Evolutionary conservation across 2,329 filamentous ascomycete species (phyloP).

Genomic region (Talaromyces sp.): DNA sequence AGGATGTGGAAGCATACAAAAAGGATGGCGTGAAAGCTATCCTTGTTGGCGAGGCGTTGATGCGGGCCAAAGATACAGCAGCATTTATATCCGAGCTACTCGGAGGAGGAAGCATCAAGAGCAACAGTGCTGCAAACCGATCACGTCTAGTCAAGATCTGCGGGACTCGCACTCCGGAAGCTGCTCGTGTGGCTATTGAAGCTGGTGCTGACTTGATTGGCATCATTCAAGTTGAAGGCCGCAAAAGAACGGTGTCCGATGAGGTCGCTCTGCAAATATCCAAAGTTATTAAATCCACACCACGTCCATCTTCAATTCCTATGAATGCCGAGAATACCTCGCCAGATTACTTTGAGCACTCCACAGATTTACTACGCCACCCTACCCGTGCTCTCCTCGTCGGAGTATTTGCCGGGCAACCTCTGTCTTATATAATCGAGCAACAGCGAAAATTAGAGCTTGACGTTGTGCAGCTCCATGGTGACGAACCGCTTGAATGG

Average conservation of each 20-base stretch:
- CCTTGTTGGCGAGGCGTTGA: constrained; percentile 89
- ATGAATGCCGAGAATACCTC: constrained; percentile 17
- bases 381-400: constrained; percentile 68
- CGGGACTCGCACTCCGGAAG: constrained; percentile 77
- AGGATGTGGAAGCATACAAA: constrained; percentile 83
- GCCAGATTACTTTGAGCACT: constrained; percentile 65
- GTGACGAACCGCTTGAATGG: constrained; percentile 89
- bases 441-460: constrained; percentile 70
- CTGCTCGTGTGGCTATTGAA: constrained; percentile 71
- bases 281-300: constrained; percentile 58
- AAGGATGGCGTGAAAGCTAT: constrained; percentile 88
- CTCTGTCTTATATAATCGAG: constrained; percentile 72
- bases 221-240: constrained; percentile 80
- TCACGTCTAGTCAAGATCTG: constrained; percentile 84
- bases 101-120: constrained; percentile 47
- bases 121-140: constrained; percentile 11
- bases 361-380: constrained; percentile 41
- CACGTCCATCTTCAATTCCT: constrained; percentile 18
- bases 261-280: constrained; percentile 79
- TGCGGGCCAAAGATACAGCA: constrained; percentile 79
- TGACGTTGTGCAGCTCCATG: constrained; percentile 90
- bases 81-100: constrained; percentile 81
- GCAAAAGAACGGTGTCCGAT: constrained; percentile 71
- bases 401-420: constrained; percentile 90
- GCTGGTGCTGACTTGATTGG: constrained; percentile 88